Evolutionary conservation across 257 asterid genomes (phyloP).

Genomic region (Forsythia suspensa): DNA sequence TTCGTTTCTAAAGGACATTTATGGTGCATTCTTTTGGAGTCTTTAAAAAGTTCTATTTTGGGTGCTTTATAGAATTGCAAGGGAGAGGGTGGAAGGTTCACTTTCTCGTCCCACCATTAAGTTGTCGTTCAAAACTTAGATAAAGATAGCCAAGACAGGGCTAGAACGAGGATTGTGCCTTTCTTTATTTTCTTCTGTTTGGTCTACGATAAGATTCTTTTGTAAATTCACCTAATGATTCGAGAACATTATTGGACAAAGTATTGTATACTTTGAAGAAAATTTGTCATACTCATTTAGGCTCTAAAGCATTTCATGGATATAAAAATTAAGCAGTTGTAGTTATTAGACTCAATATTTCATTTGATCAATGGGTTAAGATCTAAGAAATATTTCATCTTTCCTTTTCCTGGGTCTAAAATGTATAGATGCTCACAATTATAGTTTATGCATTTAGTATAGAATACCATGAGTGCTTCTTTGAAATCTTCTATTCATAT

Average conservation of each 20-base stretch:
- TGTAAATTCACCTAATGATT: background rate
- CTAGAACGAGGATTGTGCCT: background rate
- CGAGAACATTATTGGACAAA: background rate
- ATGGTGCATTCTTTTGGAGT: background rate
- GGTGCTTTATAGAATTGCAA: conserved; percentile 5
- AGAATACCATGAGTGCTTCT: no score
- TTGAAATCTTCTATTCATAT: no score
- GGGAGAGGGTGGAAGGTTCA: conserved; percentile 5
- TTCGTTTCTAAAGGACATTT: background rate
- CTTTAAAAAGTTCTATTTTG: background rate
- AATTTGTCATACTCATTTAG: no score
- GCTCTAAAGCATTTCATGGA: no score
- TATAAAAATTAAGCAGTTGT: no score
- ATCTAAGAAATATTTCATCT: no score
- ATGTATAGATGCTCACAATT: no score
- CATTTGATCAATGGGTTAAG: no score
- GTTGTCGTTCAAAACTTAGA: background rate
- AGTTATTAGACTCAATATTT: no score
- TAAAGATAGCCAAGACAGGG: conserved; percentile 1
- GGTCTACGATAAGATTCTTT: background rate
- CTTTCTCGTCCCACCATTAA: background rate
- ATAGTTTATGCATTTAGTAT: no score
- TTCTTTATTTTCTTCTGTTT: conserved; percentile 9
- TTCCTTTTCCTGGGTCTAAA: no score
- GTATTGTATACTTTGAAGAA: no score